Evolutionary conservation across 345 rosid species (phyloP).

Genomic region (Firmiana major): DNA sequence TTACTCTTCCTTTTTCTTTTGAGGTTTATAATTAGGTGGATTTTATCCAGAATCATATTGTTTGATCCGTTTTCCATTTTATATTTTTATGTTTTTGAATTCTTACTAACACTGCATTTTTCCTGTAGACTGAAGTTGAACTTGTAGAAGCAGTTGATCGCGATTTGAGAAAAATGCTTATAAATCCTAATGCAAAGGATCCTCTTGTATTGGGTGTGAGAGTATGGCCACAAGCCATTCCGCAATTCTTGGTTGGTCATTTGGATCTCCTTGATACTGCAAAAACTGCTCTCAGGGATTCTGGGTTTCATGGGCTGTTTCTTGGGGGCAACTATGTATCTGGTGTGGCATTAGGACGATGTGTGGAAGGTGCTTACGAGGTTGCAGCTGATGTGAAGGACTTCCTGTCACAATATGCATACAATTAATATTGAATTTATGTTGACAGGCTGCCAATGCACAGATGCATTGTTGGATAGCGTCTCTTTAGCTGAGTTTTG

Average conservation of each 20-base stretch:
- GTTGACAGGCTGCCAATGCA: neutral
- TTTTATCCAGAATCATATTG: neutral
- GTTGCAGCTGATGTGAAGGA: conserved; percentile 62
- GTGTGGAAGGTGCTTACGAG: conserved; percentile 84
- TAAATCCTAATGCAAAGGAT: conserved; percentile 67
- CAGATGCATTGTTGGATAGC: neutral
- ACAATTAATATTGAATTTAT: conserved; percentile 28
- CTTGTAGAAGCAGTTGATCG: conserved; percentile 85
- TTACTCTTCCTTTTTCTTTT: neutral
- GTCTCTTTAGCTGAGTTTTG: conserved; percentile 2
- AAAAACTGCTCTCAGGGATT: conserved; percentile 46
- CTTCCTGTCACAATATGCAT: conserved; percentile 55
- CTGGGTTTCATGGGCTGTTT: conserved; percentile 64
- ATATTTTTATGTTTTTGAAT: neutral
- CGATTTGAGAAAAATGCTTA: conserved; percentile 88
- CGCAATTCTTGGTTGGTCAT: conserved; percentile 89
- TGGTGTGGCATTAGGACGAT: conserved; percentile 87
- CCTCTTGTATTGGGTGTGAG: conserved; percentile 69
- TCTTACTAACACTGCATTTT: conserved; percentile 1
- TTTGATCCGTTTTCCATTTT: neutral
- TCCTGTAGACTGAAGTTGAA: conserved; percentile 52
- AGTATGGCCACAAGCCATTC: conserved; percentile 94
- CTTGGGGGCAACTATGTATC: conserved; percentile 79
- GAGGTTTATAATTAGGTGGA: neutral
- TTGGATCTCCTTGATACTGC: conserved; percentile 61